Percentiles rank a stretch among this genome's conserved stretches.
Evolutionary conservation across 371 early-diverging fungal species (phyloP).

Genomic region (Choanephora cucurbitarum): DNA sequence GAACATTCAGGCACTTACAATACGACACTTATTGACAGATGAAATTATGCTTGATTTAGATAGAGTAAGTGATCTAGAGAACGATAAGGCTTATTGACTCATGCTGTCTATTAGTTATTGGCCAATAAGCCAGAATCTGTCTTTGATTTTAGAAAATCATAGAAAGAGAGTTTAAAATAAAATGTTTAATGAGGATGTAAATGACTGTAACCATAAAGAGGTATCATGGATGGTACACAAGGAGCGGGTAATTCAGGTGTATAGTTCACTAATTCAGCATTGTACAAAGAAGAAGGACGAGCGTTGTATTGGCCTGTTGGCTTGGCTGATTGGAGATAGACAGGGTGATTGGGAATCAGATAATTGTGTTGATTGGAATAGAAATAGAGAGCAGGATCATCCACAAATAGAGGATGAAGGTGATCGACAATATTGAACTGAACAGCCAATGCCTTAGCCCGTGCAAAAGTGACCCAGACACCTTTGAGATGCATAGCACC

Average conservation of each 20-base stretch:
- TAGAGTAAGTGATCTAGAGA: conserved; percentile 19
- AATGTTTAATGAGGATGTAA: too few relatives aligned
- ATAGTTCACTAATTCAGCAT: too few relatives aligned
- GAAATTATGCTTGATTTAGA: conserved; percentile 71
- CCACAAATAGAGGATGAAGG: conserved; percentile 75
- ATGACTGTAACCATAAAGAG: conserved; percentile 7
- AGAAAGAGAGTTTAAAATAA: too few relatives aligned
- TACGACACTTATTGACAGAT: conserved; percentile 65
- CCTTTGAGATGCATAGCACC: conserved; percentile 91
- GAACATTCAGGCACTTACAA: conserved; percentile 66
- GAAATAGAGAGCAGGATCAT: conserved; percentile 61
- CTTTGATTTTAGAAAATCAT: conserved; percentile 65
- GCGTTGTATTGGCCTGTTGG: background rate
- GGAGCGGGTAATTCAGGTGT: conserved; percentile 9
- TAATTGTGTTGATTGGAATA: conserved; percentile 32
- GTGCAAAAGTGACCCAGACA: conserved; percentile 80
- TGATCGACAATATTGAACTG: conserved; percentile 69
- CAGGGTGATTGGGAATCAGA: conserved; percentile 22
- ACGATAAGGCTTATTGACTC: background rate
- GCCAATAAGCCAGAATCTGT: conserved; percentile 71
- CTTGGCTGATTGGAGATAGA: conserved; percentile 23
- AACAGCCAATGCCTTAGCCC: conserved; percentile 69
- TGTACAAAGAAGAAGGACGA: too few relatives aligned
- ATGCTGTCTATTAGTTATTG: conserved; percentile 43
- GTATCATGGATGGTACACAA: conserved; percentile 28